Conservation (phyloP, 2,329 filamentous ascomycete species). For the Calonectria fujianensis region DNA sequence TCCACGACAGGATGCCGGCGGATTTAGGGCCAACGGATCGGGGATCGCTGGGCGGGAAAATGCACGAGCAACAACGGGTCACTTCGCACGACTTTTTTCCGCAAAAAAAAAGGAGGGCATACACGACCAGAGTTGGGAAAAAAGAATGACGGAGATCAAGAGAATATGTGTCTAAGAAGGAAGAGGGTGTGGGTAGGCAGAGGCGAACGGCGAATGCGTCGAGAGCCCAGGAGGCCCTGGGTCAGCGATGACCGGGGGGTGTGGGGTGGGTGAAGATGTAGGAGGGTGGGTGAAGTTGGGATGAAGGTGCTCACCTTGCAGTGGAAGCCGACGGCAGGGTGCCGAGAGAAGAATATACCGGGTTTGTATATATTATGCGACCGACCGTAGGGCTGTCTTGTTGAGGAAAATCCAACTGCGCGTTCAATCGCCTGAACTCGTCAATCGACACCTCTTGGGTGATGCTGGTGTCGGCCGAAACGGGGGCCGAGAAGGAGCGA, state of each 20-base stretch:
- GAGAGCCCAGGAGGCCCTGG: slow-evolving; percentile 50
- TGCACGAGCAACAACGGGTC: slow-evolving; percentile 46
- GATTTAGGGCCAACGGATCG: slow-evolving; percentile 41
- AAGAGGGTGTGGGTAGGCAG: slow-evolving; percentile 52
- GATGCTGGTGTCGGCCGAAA: slow-evolving; percentile 31
- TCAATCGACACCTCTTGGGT: slow-evolving; percentile 37
- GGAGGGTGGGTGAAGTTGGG: slow-evolving; percentile 44
- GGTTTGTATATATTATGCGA: slow-evolving; percentile 54
- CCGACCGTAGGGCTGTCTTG: slow-evolving; percentile 70
- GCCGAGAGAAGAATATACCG: slow-evolving; percentile 48
- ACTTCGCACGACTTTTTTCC: slow-evolving; percentile 52
- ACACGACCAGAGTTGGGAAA: slow-evolving; percentile 36
- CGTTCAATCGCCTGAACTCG: slow-evolving; percentile 44
- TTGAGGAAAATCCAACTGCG: slow-evolving; percentile 51
- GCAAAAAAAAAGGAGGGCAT: slow-evolving; percentile 40
- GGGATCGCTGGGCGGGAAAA: slow-evolving; percentile 47
- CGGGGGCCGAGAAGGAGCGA: slow-evolving; percentile 39
- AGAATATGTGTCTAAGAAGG: slow-evolving; percentile 48
- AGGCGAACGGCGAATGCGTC: slow-evolving; percentile 50
- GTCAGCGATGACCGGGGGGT: slow-evolving; percentile 49
- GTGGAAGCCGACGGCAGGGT: slow-evolving; percentile 52
- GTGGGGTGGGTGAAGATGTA: slow-evolving; percentile 40
- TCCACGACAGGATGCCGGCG: slow-evolving; percentile 53
- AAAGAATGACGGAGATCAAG: slow-evolving; percentile 42
- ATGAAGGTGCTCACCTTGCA: slow-evolving; percentile 56